Evolutionary conservation across 1,284 basidiomycete genomes (phyloP).

Genomic region (Athelia sp.): DNA sequence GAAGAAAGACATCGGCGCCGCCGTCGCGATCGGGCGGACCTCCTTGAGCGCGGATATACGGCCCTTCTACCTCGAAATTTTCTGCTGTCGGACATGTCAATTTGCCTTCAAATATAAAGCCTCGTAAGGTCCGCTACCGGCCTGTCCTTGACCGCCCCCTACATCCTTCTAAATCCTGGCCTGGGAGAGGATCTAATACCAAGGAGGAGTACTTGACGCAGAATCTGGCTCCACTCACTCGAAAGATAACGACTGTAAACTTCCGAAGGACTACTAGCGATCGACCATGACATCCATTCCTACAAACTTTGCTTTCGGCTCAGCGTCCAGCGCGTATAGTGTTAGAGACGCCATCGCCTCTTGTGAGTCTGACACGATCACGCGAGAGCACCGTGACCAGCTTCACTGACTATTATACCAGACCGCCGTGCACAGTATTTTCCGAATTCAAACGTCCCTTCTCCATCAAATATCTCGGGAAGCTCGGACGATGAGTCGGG

Average conservation of each 20-base stretch:
- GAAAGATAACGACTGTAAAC: neutral
- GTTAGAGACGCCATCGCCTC: conserved; percentile 44
- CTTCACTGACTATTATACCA: conserved; percentile 18
- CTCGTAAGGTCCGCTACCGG: too few relatives aligned
- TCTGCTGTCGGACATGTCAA: too few relatives aligned
- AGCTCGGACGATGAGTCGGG: conserved; percentile 28
- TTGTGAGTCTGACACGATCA: conserved; percentile 17
- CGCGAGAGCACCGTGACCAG: conserved; percentile 3
- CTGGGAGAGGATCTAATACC: too few relatives aligned
- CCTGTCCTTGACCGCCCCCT: too few relatives aligned
- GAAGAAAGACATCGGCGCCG: too few relatives aligned
- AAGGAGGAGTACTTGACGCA: too few relatives aligned
- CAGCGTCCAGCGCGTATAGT: conserved; percentile 45
- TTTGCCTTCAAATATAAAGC: too few relatives aligned
- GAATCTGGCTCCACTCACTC: neutral
- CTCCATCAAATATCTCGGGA: conserved; percentile 36
- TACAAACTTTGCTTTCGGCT: conserved; percentile 42
- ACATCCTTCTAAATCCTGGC: too few relatives aligned
- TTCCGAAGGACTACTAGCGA: conserved; percentile 2
- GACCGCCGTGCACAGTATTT: conserved; percentile 63
- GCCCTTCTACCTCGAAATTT: too few relatives aligned
- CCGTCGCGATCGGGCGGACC: too few relatives aligned
- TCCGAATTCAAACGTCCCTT: conserved; percentile 51
- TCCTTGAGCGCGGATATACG: too few relatives aligned
- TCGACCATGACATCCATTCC: conserved; percentile 36